Base-by-base conservation (phyloP, 2,329 filamentous ascomycete genomes). In the Aureobasidium sp. region DNA sequence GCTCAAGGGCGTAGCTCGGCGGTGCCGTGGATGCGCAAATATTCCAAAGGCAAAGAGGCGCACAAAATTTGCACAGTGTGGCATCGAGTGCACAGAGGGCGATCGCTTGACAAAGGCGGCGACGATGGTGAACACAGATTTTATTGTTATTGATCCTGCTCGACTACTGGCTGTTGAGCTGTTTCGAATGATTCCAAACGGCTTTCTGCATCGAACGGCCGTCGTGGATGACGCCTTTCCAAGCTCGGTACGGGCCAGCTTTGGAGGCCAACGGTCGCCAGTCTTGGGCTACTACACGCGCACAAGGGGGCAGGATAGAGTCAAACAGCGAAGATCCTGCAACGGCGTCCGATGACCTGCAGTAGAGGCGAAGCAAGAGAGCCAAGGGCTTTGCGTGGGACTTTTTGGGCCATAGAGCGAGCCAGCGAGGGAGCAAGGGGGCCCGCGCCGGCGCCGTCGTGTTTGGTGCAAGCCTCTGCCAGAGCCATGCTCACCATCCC, bases 341-440 rank as follows among this genome's bases (percentile, higher is more conserved):
- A 61, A 61, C 59, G 59, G 59, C 39, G 59, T 11, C 31, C 55
- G 42, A 61, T 61, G 59, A 61, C 59, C 59, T 61, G 59, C 59
- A 61, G 58, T 61, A 61, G 59, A 7, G 39, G 59, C 47, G 14
- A n/a, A 48, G 41, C 39, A 61, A 61, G 12, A 52, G 25, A 52
- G 45, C 25, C 57, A 52, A 36, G 47, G 48, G 17, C 17, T 37
- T 37, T 25, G 44, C 31, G 11, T 41, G 25, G n/a, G n/a, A n/a
- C 36, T 44, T n/a, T 47, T 42, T 61, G 45, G 48, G 37, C 17
- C 27, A 42, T 9, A 37, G 48, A 31, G 37, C 59, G 39, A 45
- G 41, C 20, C 37, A 52, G 39, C 48, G 34, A 27, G 9, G 12
- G 47, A 36, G 51, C 49, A 55, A 53, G 51, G 42, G 60, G 31